These are phyloP conservation scores for Hyphodiscus sp. DNA, from an alignment of 2,329 filamentous ascomycete genomes.

Conservation along the genomic window DNA sequence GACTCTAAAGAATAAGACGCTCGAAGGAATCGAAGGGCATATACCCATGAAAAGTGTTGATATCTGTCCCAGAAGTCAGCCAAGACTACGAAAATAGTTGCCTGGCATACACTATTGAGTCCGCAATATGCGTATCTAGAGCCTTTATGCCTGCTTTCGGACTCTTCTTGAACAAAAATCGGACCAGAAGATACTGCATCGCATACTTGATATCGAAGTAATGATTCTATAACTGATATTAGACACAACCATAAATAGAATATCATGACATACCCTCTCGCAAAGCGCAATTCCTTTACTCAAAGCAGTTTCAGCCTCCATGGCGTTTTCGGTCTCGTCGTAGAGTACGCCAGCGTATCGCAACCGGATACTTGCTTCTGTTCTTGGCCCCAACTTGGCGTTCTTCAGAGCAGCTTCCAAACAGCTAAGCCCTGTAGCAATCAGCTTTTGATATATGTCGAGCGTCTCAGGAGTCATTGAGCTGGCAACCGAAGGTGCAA, in stretches of 20 bases:
- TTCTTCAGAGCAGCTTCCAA: constrained; percentile 63
- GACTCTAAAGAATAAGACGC: constrained; percentile 61
- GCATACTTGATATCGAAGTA: constrained; percentile 66
- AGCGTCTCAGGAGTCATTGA: constrained; percentile 44
- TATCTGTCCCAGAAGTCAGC: constrained; percentile 33
- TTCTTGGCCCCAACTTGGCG: constrained; percentile 52
- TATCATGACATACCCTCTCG: constrained; percentile 45
- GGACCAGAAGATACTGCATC: constrained; percentile 67
- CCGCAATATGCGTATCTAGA: constrained; percentile 60
- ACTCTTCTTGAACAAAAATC: constrained; percentile 63
- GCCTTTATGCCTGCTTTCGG: constrained; percentile 67
- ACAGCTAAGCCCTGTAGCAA: constrained; percentile 67
- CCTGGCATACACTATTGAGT: constrained; percentile 54
- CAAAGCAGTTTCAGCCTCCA: constrained; percentile 65
- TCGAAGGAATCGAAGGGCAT: constrained; percentile 69
- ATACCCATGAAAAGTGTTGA: constrained; percentile 66
- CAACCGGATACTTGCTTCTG: constrained; percentile 63
- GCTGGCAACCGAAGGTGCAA: constrained; percentile 43
- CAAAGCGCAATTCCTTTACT: constrained; percentile 66
- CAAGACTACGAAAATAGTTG: neutral
- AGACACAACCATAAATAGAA: constrained; percentile 17
- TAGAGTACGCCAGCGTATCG: constrained; percentile 66
- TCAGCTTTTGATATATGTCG: constrained; percentile 63
- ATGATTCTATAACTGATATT: constrained; percentile 37
- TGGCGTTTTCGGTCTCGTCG: constrained; percentile 68